Percentiles rank a stretch among this genome's conserved stretches.
Conservation (phyloP, 768 basidiomycete species). For the Trametes elegans region DNA sequence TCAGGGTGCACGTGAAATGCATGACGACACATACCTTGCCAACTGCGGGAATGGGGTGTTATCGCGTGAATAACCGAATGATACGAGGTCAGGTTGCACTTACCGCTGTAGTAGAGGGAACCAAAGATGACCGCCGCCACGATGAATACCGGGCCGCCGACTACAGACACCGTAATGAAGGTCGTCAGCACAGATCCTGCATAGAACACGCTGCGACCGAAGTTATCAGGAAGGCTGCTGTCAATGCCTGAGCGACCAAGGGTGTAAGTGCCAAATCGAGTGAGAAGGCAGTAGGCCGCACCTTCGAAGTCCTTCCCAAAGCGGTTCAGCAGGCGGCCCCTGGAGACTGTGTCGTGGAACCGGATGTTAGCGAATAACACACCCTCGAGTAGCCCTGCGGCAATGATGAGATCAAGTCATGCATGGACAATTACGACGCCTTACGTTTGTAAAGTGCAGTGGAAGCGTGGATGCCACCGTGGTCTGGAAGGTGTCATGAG, state of each 20-base stretch:
- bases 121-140: slow-evolving; percentile 56
- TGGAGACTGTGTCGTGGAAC: slow-evolving; percentile 90
- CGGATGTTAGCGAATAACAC: slow-evolving; percentile 87
- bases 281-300: slow-evolving; percentile 13
- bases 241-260: slow-evolving; percentile 59
- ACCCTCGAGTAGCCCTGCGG: slow-evolving; percentile 61
- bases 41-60: slow-evolving; percentile 41
- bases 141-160: slow-evolving; percentile 79
- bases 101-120: slow-evolving; percentile 69
- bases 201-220: slow-evolving; percentile 75
- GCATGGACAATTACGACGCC: background rate
- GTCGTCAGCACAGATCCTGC: slow-evolving; percentile 70
- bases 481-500: slow-evolving; percentile 40
- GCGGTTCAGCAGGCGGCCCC: slow-evolving; percentile 79
- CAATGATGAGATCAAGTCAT: slow-evolving; percentile 6
- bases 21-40: slow-evolving; percentile 38
- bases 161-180: slow-evolving; percentile 67
- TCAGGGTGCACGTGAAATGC: slow-evolving; percentile 75
- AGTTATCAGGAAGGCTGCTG: slow-evolving; percentile 79
- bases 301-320: slow-evolving; percentile 92
- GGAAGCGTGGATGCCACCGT: slow-evolving; percentile 75
- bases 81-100: slow-evolving; percentile 19
- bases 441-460: slow-evolving; percentile 70
- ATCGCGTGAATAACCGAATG: background rate
- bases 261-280: background rate